Evolutionary conservation across 257 asterid species (phyloP), one percentile per base, ranked within the genome.

Genomic region (Datura wrightii): DNA sequence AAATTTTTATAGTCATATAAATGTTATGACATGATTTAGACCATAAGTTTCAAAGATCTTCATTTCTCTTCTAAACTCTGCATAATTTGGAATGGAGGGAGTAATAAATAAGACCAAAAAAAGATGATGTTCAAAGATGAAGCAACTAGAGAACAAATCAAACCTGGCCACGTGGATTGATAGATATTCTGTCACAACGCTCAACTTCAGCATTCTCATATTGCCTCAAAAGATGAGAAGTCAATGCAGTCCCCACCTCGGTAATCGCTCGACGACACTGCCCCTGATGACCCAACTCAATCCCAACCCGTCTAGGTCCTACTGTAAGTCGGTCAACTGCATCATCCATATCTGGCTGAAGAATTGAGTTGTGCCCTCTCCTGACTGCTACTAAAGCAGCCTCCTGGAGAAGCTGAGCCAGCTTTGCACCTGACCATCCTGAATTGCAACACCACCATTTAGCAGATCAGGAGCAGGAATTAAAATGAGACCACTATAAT

Each of bases 351-450:
- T 97, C 99, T 6, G 97, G 83, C 37, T 90, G 90, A 86, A 95
- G 89, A 87, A 97, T 94, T 62, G 96, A 92, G 82, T 89, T 48
- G 70, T 95, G 99, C 53, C 95, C 90, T 89, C 88, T 97, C 89
- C 99, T 91, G 60, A 97, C 99, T 54, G 99, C 99, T 82, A 97
- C 98, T 80, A 97, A 96, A 88, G 99, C 98, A 41, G 98, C 98
- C 91, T 97, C 99, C 85, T 95, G 99, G 88, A 97, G 98, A 82
- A 97, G 98, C 79, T 94, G 98, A 42, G 99, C 99, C 89, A 97
- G 88, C 92, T 89, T 93, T 84, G 99, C 99, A 82, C 99, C 99
- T 50, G 97, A 78, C 99, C 99, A 97, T 83, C 99, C 99, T 94
- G 95, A 62, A 67, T 36, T 83, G 48, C 15, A 84, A 39, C 44